Percentiles rank a stretch among this genome's conserved stretches.
phyloP scores from a whole-genome alignment of 768 basidiomycete genomes.

The Rhizopogon vulgaris region DNA sequence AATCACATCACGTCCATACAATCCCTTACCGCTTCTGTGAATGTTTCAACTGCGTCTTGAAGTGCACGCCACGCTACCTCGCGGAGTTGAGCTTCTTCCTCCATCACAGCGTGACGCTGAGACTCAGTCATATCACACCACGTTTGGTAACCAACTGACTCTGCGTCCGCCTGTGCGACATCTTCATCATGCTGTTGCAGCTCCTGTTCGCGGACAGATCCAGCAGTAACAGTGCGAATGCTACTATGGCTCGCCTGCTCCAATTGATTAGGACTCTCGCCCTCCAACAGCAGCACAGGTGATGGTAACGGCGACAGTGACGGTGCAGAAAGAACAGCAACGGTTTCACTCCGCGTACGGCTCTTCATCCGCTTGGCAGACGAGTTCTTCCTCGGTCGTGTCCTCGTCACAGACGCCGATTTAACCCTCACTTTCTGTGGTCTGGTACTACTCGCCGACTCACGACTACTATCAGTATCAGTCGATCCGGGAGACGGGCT shows the following conservation, averaged over 20 bases:
- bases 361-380: slow-evolving; percentile 20
- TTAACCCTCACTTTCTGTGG: slow-evolving; percentile 3
- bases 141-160: slow-evolving; percentile 9
- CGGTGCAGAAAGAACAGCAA: slow-evolving; percentile 50
- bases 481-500: slow-evolving; percentile 58
- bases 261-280: slow-evolving; percentile 11
- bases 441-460: slow-evolving; percentile 11
- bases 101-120: slow-evolving; percentile 23
- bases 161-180: slow-evolving; percentile 23
- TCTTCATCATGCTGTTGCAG: slow-evolving; percentile 12
- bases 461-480: slow-evolving; percentile 40
- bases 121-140: slow-evolving; percentile 23
- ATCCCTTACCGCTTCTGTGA: slow-evolving; percentile 50
- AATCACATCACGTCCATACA: not conserved
- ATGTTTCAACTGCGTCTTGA: slow-evolving; percentile 50
- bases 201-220: slow-evolving; percentile 36
- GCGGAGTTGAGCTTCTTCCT: slow-evolving; percentile 45
- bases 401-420: slow-evolving; percentile 24
- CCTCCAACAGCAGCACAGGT: not conserved
- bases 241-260: slow-evolving; percentile 61
- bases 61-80: slow-evolving; percentile 55
- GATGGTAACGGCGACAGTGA: slow-evolving; percentile 14
- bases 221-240: slow-evolving; percentile 63
- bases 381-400: slow-evolving; percentile 26
- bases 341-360: slow-evolving; percentile 60